Base-by-base conservation (phyloP, 805 yeast species). In the Ogataea trehaloabstinens region DNA sequence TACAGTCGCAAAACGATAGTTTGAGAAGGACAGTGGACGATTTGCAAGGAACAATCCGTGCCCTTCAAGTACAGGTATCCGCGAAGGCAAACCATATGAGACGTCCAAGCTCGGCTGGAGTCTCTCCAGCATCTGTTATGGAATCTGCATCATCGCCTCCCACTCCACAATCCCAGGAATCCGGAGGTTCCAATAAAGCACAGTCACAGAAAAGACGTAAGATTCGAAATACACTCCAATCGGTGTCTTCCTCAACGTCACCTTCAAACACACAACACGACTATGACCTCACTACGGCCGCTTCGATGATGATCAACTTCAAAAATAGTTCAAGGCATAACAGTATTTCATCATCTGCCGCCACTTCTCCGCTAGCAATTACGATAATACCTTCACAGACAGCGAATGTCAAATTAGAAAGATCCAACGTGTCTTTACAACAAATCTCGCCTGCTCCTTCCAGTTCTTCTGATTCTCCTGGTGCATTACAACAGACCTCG, bases 401-500 rank as follows among this genome's bases (percentile, higher is more conserved):
- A 20, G 37, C 19, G 20, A 13, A 20, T n/a, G 19, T 30, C 33
- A 34, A 17, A 33, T 40, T 8, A 31, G 46, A 20, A 41, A 38
- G 13, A 31, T 40, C 24, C 19, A 38, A 38, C 17, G 22, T 44
- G 10, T 34, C 38, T 8, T 28, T 40, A 12, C 54, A 49, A 27
- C 57, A 55, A 35, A 42, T 74, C 5, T 70, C 77, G 22, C 82
- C 80, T 1, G 79, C 77, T 10, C 74, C 76, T 6, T 69, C 79
- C 12, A 69, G 71, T 11, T 47, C 66, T 16, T 45, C 53, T 5
- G 46, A 68, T 37, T 74, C 79, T 5, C 73, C 77, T 12, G 37
- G 47, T 11, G 5, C 6, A 29, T 4, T 25, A 42, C 31, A 42
- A 29, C 39, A 27, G 30, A 27, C 8, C 17, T 19, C 30, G 15